A percentile compares a stretch with the other conserved stretches of the same genome.
Conservation (phyloP, 2,329 filamentous ascomycete species). For the Ilyonectria mors-panacis region DNA sequence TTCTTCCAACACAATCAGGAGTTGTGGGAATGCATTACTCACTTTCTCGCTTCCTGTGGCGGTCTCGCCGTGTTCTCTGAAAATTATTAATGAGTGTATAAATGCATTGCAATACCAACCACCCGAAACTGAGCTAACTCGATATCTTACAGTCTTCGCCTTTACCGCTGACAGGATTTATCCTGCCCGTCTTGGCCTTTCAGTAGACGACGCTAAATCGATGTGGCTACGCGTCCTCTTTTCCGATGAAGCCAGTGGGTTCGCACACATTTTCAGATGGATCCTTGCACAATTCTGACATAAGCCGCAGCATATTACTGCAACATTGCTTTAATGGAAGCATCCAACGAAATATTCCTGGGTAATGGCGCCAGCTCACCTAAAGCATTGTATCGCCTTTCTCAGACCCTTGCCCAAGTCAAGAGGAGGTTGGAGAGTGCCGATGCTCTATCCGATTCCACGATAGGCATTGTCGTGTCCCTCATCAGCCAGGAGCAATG, state of each 20-base stretch:
- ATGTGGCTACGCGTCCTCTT: conserved; percentile 35
- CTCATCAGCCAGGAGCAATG: conserved; percentile 47
- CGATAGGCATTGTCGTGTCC: conserved; percentile 47
- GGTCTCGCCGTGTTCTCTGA: conserved; percentile 16
- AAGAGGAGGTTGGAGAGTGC: conserved; percentile 39
- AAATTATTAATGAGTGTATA: conserved; percentile 33
- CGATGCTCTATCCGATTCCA: conserved; percentile 46
- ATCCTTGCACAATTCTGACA: background rate
- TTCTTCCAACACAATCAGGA: background rate
- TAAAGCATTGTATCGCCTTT: conserved; percentile 41
- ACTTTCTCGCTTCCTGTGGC: conserved; percentile 19
- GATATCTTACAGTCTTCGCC: conserved; percentile 9
- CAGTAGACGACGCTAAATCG: conserved; percentile 27
- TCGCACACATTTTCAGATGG: no score
- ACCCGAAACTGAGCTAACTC: background rate
- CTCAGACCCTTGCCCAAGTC: conserved; percentile 40
- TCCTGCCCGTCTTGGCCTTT: conserved; percentile 25
- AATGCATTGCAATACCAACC: background rate
- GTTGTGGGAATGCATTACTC: conserved; percentile 15
- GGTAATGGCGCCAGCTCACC: conserved; percentile 24
- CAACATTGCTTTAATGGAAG: conserved; percentile 41
- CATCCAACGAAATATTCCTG: conserved; percentile 41
- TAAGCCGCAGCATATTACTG: conserved; percentile 31
- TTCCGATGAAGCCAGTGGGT: conserved; percentile 30
- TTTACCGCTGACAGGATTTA: conserved; percentile 26